Base-by-base conservation (phyloP, 495 filamentous ascomycete genomes). In the Rostrohypoxylon terebratum region DNA sequence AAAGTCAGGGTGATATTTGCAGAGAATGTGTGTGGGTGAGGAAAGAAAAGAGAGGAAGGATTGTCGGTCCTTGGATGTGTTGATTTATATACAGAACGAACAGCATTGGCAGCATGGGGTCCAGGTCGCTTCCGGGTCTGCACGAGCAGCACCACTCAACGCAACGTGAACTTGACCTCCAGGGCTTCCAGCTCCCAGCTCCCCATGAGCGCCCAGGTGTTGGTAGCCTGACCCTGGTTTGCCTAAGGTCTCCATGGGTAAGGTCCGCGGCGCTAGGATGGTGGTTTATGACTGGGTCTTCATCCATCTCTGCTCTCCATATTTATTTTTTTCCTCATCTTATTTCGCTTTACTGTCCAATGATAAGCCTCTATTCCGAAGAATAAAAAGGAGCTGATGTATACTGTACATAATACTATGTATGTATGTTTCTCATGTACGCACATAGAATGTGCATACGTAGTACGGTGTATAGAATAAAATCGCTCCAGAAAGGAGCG, bases 21-120 rank as follows among this genome's bases (percentile, higher is more conserved):
- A 79, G 77, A 79, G 79, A 81, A 81, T 79, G 81, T 75, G 77
- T 78, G 83, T 83, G 84, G 83, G 82, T 83, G 81, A 80, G 72
- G 77, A 77, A 66, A 60, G 67, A 73, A 66, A 73, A 76, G 79
- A 76, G 65, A 67, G 64, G 64, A 67, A 70, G 68, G 71, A 77
- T 69, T 63, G 59, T 65, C 73, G 74, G 67, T 67, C 62, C 61
- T 60, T 72, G 62, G 75, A 75, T 66, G 61, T 63, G 63, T 67
- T 48, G 59, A 76, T 59, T 79, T 83, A 82, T 83, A 82, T 83
- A 83, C 71, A 76, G 65, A 48, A 68, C 51, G 44, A 57, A 61
- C 60, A 42, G 59, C 67, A 72, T 66, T 58, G 28, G 28, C 28
- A 28, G 28, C 28, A 28, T 28, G 28, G 28, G 69, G 68, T 67